Percentiles rank a stretch among this genome's conserved stretches.
phyloP scores from a whole-genome alignment of 169 alveolate species.

The Cryptosporidium tyzzeri region DNA sequence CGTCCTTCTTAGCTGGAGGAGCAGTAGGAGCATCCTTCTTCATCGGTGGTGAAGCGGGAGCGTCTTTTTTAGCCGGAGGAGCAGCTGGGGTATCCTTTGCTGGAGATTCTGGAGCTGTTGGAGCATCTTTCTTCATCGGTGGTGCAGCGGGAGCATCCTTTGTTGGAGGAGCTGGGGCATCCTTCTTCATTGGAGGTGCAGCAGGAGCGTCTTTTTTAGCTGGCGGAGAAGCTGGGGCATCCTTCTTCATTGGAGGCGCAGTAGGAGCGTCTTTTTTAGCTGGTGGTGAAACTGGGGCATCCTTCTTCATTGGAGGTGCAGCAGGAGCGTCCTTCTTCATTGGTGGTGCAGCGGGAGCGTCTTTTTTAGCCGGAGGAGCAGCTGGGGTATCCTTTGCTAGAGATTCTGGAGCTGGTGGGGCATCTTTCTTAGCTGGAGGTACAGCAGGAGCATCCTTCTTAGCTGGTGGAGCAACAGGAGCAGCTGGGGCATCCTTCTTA shows the following conservation, averaged over 20 bases:
- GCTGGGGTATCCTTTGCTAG: not conserved
- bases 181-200: not conserved
- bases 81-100: not conserved
- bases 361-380: too few species aligned
- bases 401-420: not conserved
- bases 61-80: slow-evolving; percentile 1
- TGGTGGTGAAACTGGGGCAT: not conserved
- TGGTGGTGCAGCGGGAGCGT: not conserved
- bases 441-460: slow-evolving; percentile 2
- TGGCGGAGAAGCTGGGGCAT: not conserved
- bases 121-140: not conserved
- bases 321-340: not conserved
- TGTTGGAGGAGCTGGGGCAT: too few species aligned
- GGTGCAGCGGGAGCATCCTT: not conserved
- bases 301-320: not conserved
- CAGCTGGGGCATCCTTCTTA: slow-evolving; percentile 26
- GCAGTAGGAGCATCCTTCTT: slow-evolving; percentile 1
- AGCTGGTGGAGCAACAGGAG: not conserved
- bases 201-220: not conserved
- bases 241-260: too few species aligned
- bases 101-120: not conserved
- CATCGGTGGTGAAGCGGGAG: not conserved
- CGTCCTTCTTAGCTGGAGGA: slow-evolving; percentile 8
- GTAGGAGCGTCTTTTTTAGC: too few species aligned
- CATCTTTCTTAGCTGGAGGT: slow-evolving; percentile 4